Base-by-base conservation (phyloP, 306 rosid species). In the Fragaria nilgerrensis region DNA sequence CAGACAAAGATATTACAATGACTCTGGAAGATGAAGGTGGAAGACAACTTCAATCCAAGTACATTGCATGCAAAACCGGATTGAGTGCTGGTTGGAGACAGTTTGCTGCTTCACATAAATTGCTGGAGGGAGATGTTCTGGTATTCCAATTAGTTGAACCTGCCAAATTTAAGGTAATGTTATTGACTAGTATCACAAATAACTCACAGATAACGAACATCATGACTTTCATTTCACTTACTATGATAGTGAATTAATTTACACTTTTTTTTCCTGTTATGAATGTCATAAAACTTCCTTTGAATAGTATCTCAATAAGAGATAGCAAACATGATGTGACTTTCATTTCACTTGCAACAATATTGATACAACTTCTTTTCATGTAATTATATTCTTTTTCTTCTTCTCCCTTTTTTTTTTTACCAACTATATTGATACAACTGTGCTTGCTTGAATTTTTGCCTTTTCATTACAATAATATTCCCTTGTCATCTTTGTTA, bases 81-180 rank as follows among this genome's bases (percentile, higher is more conserved):
- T 75, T 94, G 56, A 88, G 98, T 71, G 89, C 98, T 82, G 98
- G 98, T 62, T 94, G 98, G 97, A 92, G 97, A 80, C 98, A 92
- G 80, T 94, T 92, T 82, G 88, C 94, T 75, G 96, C 82, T 74
- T 86, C 85, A 22, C 96, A 94, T 85, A 92, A 88, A 75, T 83
- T 94, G 83, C 82, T 86, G 7, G 97, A 92, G 86, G 98, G 98
- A 58, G 96, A 94, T 87, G 97, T 83, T 45, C 69, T 92, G 64
- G 90, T 90, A 64, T 94, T 94, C 86, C 98, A 94, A 70, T 89
- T 94, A 79, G 91, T 94, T 50, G 92, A 85, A 76, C 91, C 97
- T 67, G 80, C 87, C 45, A 94, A 85, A 84, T 94, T 94, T 80
- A 89, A 90, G 97, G 98, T 92, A 75, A 78, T 75, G 15, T 52